Percentiles rank a stretch among this genome's conserved stretches.
Evolutionary conservation across 208 protist species (phyloP).

Genomic region (Angomonas deanei): DNA sequence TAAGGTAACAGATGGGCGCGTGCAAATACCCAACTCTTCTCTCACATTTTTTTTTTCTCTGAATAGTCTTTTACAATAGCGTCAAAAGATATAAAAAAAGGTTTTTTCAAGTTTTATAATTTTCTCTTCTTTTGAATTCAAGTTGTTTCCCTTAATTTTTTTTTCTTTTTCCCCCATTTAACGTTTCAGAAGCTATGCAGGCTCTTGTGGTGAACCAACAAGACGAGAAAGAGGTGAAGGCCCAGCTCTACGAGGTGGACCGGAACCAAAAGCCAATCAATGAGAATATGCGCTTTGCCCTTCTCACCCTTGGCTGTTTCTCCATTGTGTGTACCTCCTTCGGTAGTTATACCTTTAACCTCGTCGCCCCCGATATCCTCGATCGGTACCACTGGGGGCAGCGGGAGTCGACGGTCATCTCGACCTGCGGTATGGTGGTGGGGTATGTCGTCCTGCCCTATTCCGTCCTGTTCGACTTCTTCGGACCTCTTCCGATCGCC

Average conservation of each 20-base stretch:
- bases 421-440: constrained; percentile 30
- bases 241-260: not conserved
- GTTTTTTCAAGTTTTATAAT: not conserved
- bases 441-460: constrained; percentile 33
- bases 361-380: constrained; percentile 36
- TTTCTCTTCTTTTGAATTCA: not conserved
- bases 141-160: no score
- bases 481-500: constrained; percentile 23
- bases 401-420: constrained; percentile 51
- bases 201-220: no score
- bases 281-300: constrained; percentile 13
- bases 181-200: no score
- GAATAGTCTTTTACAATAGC: no score
- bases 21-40: no score
- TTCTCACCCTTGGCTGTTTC: constrained; percentile 14
- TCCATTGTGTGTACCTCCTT: constrained; percentile 22
- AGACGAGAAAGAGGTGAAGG: not conserved
- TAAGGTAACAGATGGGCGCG: not conserved
- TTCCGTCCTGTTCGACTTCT: constrained; percentile 36
- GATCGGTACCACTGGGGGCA: constrained; percentile 41
- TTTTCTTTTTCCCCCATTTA: no score
- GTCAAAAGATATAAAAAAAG: no score
- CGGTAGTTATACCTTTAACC: constrained; percentile 40
- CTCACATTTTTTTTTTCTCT: no score
- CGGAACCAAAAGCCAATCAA: not conserved